Percentiles rank a stretch among this genome's conserved stretches.
Conservation (phyloP, 139 green algal species). For the Micromonas commoda region DNA sequence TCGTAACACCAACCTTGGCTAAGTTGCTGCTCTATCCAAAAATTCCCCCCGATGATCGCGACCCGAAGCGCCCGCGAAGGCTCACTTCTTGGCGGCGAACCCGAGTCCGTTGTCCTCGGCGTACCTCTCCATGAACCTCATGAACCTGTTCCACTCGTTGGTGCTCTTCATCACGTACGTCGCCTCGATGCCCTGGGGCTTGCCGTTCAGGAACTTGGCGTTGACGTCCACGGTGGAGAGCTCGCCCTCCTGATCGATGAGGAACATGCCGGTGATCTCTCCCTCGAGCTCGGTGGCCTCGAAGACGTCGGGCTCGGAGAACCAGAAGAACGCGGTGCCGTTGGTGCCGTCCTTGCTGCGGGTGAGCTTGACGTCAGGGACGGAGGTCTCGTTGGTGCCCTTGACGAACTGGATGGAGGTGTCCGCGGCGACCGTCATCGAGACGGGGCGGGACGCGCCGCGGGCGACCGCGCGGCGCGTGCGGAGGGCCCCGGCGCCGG, state of each 20-base stretch:
- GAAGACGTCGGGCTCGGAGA: slow-evolving; percentile 86
- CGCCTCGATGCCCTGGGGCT: slow-evolving; percentile 62
- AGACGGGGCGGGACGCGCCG: not conserved
- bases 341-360: slow-evolving; percentile 67
- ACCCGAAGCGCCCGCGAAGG: too few relatives aligned
- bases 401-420: slow-evolving; percentile 82
- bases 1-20: too few relatives aligned
- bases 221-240: slow-evolving; percentile 89
- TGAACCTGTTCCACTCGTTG: slow-evolving; percentile 91
- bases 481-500: not conserved
- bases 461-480: not conserved
- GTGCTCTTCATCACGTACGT: slow-evolving; percentile 59
- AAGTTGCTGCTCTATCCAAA: too few relatives aligned
- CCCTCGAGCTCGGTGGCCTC: slow-evolving; percentile 69
- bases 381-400: slow-evolving; percentile 75
- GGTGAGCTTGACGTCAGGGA: slow-evolving; percentile 88
- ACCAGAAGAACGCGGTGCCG: slow-evolving; percentile 85
- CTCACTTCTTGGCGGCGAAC: slow-evolving; percentile 49
- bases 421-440: not conserved
- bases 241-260: slow-evolving; percentile 87
- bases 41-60: too few relatives aligned
- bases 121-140: slow-evolving; percentile 98
- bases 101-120: slow-evolving; percentile 70
- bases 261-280: slow-evolving; percentile 93
- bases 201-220: slow-evolving; percentile 95